Conservation (phyloP, 1,284 basidiomycete genomes). For the Moesziomyces globuligerus region DNA sequence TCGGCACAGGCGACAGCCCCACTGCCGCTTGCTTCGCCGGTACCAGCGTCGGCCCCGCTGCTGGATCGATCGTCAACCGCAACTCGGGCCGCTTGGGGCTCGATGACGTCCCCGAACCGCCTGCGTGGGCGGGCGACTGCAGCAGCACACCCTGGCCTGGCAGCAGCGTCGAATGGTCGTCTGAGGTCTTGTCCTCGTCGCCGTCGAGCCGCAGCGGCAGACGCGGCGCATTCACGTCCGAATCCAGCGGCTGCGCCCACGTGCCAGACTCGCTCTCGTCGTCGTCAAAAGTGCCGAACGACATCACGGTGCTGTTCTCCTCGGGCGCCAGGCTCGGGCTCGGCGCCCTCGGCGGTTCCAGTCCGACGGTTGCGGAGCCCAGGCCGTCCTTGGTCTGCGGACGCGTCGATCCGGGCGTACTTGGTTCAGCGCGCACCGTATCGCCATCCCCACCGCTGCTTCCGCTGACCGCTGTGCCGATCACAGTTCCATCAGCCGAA, state of each 20-base stretch:
- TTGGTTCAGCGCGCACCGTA: constrained; percentile 38
- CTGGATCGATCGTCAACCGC: constrained; percentile 53
- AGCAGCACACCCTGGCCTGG: constrained; percentile 33
- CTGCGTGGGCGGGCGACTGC: constrained; percentile 10
- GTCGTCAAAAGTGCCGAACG: constrained; percentile 57
- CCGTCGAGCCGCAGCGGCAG: constrained; percentile 27
- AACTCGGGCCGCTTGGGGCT: constrained; percentile 56
- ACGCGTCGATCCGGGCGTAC: constrained; percentile 33
- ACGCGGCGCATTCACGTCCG: constrained; percentile 34
- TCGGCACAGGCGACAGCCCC: constrained; percentile 19
- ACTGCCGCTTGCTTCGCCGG: constrained; percentile 7
- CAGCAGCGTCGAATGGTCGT: constrained; percentile 34
- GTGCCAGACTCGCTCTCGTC: constrained; percentile 58
- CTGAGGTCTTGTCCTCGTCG: constrained; percentile 12
- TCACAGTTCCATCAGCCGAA: constrained; percentile 16
- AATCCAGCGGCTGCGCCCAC: constrained; percentile 62
- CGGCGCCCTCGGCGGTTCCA: constrained; percentile 13
- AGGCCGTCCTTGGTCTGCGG: constrained; percentile 26
- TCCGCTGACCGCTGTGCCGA: constrained; percentile 35
- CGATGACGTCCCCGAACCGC: constrained; percentile 3
- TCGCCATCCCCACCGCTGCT: constrained; percentile 46
- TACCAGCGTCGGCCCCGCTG: constrained; percentile 26
- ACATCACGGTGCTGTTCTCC: constrained; percentile 50
- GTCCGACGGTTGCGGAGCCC: background rate
- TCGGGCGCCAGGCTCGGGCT: constrained; percentile 33